These are phyloP conservation scores for Luzula sylvatica DNA, from an alignment of 176 grass and related monocot genomes.

Conservation along the genomic window DNA sequence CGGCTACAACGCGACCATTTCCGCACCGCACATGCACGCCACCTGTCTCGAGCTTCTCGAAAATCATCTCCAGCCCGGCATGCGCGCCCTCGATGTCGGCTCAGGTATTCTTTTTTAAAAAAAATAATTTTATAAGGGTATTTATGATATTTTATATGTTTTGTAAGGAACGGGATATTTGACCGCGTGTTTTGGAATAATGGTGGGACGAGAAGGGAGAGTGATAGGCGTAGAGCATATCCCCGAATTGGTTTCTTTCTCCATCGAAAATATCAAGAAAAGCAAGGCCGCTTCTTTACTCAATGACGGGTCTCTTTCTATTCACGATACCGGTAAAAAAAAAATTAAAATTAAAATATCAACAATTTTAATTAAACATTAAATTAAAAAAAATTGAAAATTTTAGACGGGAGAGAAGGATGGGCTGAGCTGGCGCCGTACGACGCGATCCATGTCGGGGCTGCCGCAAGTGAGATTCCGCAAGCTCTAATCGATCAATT, in stretches of 20 bases:
- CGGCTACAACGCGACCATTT: slow-evolving; percentile 68
- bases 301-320: slow-evolving; percentile 42
- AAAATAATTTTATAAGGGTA: background rate
- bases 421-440: slow-evolving; percentile 63
- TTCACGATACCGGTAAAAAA: slow-evolving; percentile 43
- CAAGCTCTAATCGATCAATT: slow-evolving; percentile 46
- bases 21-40: slow-evolving; percentile 75
- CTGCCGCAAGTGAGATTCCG: slow-evolving; percentile 54
- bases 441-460: slow-evolving; percentile 75
- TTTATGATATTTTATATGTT: background rate
- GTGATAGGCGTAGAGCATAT: slow-evolving; percentile 69
- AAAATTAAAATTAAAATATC: no score
- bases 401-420: slow-evolving; percentile 67
- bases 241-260: slow-evolving; percentile 59
- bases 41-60: slow-evolving; percentile 56
- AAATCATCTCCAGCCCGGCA: slow-evolving; percentile 63
- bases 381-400: no score
- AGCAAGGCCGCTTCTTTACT: slow-evolving; percentile 42
- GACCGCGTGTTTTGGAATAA: slow-evolving; percentile 60
- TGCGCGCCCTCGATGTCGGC: slow-evolving; percentile 63
- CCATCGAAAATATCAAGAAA: slow-evolving; percentile 62
- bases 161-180: slow-evolving; percentile 60
- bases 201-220: slow-evolving; percentile 55
- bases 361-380: no score
- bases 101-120: slow-evolving; percentile 35